Evolutionary conservation across 148 eudicot species (phyloP).

Genomic region (Limonium bicolor): DNA sequence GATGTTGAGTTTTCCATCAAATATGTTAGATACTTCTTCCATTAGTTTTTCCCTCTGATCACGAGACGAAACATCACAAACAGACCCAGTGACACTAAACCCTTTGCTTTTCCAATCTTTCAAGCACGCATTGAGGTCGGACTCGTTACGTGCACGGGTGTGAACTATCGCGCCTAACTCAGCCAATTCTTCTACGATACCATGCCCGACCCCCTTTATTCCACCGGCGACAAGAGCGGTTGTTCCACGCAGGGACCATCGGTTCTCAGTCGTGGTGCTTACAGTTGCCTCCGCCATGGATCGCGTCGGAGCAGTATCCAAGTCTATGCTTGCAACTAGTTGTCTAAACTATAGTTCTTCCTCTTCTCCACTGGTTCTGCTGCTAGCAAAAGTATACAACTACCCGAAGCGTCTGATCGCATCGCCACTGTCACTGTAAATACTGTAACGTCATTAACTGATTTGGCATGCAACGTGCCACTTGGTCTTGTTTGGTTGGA

Average conservation of each 20-base stretch:
- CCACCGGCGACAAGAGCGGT: constrained; percentile 20
- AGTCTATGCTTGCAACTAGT: no score
- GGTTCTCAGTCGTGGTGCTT: no score
- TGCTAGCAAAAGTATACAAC: no score
- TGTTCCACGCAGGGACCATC: constrained; percentile 12
- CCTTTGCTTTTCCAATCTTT: constrained; percentile 15
- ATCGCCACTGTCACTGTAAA: no score
- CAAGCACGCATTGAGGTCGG: constrained; percentile 16
- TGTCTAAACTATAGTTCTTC: no score
- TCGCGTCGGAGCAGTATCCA: no score
- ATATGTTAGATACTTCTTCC: constrained; percentile 13
- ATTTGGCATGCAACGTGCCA: no score
- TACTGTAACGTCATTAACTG: no score
- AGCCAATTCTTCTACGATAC: constrained; percentile 24
- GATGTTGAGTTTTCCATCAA: constrained; percentile 27
- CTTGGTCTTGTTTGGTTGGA: no score
- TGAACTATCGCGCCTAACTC: constrained; percentile 19
- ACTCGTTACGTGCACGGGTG: constrained; percentile 21
- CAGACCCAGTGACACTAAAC: constrained; percentile 16
- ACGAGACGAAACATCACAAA: constrained; percentile 15
- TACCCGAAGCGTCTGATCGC: no score
- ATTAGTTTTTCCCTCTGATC: constrained; percentile 17
- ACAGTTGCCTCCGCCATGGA: no score
- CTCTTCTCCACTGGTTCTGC: no score
- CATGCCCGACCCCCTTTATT: constrained; percentile 20